Conservation (phyloP, 2,329 filamentous ascomycete species). For the Dactylellina sp. region DNA sequence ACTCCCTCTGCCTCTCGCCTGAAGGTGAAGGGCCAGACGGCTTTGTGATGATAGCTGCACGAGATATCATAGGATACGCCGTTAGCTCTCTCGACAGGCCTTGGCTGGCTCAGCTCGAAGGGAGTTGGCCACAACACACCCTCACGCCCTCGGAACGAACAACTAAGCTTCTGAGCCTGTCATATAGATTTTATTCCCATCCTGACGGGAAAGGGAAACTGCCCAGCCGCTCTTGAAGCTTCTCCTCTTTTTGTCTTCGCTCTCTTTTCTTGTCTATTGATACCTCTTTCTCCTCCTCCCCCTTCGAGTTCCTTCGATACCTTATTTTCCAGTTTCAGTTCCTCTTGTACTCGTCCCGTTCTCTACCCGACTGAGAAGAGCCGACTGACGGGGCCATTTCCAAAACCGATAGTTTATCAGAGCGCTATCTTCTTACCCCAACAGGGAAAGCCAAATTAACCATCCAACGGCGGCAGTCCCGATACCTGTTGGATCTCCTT, state of each 20-base stretch:
- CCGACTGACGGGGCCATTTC: constrained; percentile 9
- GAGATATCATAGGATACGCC: constrained; percentile 24
- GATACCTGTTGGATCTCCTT: constrained; percentile 27
- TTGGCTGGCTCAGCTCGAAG: not conserved
- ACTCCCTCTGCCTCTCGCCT: too few relatives aligned
- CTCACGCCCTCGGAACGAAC: constrained; percentile 1
- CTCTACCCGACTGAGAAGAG: constrained; percentile 2
- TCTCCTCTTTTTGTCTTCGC: not conserved
- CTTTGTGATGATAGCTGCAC: constrained; percentile 25
- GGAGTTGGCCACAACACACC: constrained; percentile 35
- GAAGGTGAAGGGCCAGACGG: constrained; percentile 1
- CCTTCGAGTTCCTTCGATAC: constrained; percentile 26
- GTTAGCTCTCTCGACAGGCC: constrained; percentile 7
- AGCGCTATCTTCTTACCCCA: constrained; percentile 1
- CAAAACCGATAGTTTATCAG: constrained; percentile 9
- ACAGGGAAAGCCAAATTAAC: not conserved
- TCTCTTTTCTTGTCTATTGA: not conserved
- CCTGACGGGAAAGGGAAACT: not conserved
- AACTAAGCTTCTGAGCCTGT: constrained; percentile 22
- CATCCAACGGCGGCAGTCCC: constrained; percentile 35
- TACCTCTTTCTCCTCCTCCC: constrained; percentile 17
- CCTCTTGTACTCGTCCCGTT: constrained; percentile 10
- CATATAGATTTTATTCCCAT: constrained; percentile 13
- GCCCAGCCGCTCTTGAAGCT: constrained; percentile 4
- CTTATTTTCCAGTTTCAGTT: not conserved